phyloP scores from a whole-genome alignment of 2,329 filamentous ascomycete genomes.

The Monosporascus ibericus region DNA sequence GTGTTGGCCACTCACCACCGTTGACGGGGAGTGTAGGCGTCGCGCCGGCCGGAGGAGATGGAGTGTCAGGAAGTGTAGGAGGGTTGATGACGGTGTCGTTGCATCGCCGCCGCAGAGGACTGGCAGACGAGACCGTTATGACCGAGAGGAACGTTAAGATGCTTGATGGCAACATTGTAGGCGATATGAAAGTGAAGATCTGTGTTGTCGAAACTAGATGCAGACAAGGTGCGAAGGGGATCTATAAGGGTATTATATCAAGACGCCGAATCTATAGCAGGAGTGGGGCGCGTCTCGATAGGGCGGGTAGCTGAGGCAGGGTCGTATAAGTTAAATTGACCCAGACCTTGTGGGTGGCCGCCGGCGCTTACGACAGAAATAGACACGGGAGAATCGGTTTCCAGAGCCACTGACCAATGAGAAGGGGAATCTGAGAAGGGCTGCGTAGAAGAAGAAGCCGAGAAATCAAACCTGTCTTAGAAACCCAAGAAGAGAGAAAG shows the following conservation, averaged over 20 bases:
- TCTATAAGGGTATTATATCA: not conserved
- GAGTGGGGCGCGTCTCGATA: not conserved
- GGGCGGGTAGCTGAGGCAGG: not conserved
- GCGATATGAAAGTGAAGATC: constrained; percentile 4
- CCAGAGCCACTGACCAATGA: not conserved
- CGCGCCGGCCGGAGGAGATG: constrained; percentile 7
- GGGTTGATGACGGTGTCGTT: constrained; percentile 3
- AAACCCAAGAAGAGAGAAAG: not conserved
- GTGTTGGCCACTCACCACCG: constrained; percentile 22
- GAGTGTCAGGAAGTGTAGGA: constrained; percentile 4
- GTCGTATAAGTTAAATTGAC: constrained; percentile 10
- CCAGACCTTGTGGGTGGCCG: constrained; percentile 14
- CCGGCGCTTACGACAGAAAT: constrained; percentile 27
- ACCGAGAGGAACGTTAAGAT: constrained; percentile 20
- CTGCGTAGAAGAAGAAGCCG: not conserved
- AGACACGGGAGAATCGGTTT: constrained; percentile 4
- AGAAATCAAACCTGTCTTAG: not conserved
- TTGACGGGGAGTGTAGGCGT: constrained; percentile 33
- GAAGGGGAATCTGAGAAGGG: not conserved
- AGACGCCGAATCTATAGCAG: not conserved
- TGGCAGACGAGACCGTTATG: constrained; percentile 19
- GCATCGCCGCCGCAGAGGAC: constrained; percentile 17
- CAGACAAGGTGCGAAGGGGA: not conserved
- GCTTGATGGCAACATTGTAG: constrained; percentile 22
- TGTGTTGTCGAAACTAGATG: not conserved